Evolutionary conservation across 441 rosid species (phyloP).

Genomic region (Syzygium malaccense): DNA sequence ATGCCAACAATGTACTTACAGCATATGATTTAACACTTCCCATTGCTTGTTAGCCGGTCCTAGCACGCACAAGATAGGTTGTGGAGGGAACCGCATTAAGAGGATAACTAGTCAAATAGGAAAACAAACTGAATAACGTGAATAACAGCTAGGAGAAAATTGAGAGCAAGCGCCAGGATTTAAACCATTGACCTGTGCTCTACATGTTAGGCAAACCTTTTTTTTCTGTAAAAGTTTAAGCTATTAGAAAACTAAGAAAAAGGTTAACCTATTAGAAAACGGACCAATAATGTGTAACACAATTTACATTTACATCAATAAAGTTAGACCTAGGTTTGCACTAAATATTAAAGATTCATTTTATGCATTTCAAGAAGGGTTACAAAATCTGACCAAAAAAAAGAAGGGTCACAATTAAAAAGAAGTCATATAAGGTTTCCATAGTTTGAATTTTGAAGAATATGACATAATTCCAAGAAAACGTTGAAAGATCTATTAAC

Average conservation of each 20-base stretch:
- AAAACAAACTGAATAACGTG: no score
- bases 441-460: neutral
- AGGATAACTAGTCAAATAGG: neutral
- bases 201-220: no score
- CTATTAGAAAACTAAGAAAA: neutral
- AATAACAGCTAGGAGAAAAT: no score
- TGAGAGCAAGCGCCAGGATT: neutral
- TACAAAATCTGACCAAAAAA: no score
- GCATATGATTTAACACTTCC: neutral
- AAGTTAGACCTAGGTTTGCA: neutral
- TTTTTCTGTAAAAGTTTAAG: neutral
- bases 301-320: no score
- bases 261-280: neutral
- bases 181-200: neutral
- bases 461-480: neutral
- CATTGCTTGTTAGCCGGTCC: fast-evolving
- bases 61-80: fast-evolving
- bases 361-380: neutral
- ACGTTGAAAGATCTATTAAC: neutral
- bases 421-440: neutral
- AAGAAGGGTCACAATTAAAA: neutral
- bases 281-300: fast-evolving
- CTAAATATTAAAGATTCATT: neutral
- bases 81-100: neutral
- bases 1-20: fast-evolving